Evolutionary conservation across 352 stramenopile genomes (phyloP), one percentile per base, ranked within the genome.

Genomic region (Globisporangium viniferum): DNA sequence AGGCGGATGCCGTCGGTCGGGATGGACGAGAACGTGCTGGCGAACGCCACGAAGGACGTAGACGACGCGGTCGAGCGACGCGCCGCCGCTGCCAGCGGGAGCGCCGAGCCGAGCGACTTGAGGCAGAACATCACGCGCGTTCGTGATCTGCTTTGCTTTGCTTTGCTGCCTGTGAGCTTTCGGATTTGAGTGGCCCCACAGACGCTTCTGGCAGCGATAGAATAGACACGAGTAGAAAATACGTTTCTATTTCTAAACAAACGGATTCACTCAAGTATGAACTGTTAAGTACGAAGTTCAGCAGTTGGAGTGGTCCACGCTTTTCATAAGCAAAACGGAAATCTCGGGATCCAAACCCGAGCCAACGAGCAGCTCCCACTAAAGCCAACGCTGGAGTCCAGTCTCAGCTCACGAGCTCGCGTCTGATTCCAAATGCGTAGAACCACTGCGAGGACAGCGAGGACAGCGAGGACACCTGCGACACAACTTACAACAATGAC

Each of bases 1-100:
- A 97, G 87, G 53, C 87, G 85, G 44, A 89, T 86, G 57, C 71
- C 73, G 57, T 86, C 81, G 59, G 84, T 85, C 56, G 82, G 71
- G 44, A 86, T 73, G 10, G 73, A 71, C 8, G 77, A 78, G n/a
- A 86, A 62, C 70, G 79, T 80, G 75, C 80, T 91, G 22, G 82
- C 83, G 64, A 82, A 80, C 22, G 74, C 65, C 31, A 68, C 68
- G 51, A 57, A 57, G 14, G 53, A 36, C 12, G 54, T 24, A 18
- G 15, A 59, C 12, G 67, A 72, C 41, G 62, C 58, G 39, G 20
- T 15, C 48, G 60, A 46, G 60, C 65, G 57, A 33, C 63, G 63
- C 20, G 71, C 65, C 2, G 22, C 64, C 4, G 22, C 33, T 51
- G 67, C 63, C 35, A 74, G 62, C 57, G 84, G 81, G 44, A 91